These are phyloP conservation scores for Telopea speciosissima DNA, from an alignment of 177 flowering plant genomes.

Conservation along the genomic window DNA sequence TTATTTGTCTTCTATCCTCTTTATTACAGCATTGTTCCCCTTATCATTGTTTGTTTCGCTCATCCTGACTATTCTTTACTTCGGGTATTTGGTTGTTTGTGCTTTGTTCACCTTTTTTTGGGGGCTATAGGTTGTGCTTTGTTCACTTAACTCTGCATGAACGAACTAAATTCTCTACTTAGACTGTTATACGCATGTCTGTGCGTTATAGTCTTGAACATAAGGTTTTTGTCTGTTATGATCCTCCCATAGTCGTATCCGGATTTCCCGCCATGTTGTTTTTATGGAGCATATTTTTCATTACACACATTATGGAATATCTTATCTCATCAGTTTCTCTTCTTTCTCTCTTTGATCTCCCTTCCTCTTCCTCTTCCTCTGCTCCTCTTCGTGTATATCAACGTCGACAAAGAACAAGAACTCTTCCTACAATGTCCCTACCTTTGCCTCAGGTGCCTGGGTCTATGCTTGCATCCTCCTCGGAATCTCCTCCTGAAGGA, in stretches of 20 bases:
- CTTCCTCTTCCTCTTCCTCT: too few species aligned
- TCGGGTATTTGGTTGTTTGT: conserved; percentile 8
- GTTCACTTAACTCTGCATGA: background rate
- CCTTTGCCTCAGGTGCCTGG: too few species aligned
- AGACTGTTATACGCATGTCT: background rate
- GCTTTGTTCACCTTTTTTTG: conserved; percentile 5
- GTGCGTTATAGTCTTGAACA: background rate
- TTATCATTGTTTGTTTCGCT: background rate
- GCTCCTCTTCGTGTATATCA: too few species aligned
- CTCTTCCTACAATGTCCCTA: too few species aligned
- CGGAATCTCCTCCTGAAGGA: too few species aligned
- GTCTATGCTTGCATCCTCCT: too few species aligned
- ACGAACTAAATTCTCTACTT: background rate
- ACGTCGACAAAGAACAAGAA: too few species aligned
- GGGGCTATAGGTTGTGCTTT: conserved; percentile 9
- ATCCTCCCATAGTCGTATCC: background rate
- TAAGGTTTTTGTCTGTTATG: conserved; percentile 3
- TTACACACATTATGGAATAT: too few species aligned
- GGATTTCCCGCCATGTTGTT: background rate
- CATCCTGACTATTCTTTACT: background rate
- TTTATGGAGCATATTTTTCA: too few species aligned
- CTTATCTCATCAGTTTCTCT: too few species aligned
- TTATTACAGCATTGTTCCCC: background rate
- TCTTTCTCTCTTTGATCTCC: too few species aligned
- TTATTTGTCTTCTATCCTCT: background rate